Base-by-base conservation (phyloP, 2,329 filamentous ascomycete species). In the Gliomastix tumulicola region DNA sequence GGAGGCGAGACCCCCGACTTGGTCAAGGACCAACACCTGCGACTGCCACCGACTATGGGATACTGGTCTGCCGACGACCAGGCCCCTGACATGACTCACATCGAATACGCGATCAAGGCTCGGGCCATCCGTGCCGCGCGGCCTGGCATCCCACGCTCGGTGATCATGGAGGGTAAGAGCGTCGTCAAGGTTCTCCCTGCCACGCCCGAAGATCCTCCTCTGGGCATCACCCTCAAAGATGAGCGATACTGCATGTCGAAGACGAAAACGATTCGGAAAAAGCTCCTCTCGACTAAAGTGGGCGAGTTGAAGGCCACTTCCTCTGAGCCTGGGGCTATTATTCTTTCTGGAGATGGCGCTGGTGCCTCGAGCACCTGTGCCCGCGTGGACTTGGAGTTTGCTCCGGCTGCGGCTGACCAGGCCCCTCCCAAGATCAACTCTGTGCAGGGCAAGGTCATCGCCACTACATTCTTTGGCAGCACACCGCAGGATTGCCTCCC, bases 1-100 rank as follows among this genome's bases (percentile, higher is more conserved):
- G 46, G 52, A 20, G 62, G 66, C 37, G 55, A 60, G 28, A 60
- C 60, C 28, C 56, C 60, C n/a, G 57, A 57, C 32, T n/a, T n/a
- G n/a, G 59, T 78, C 21, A 62, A 63, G 36, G 70, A 72, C 22
- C 61, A 69, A 32, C 74, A 79, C 55, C 54, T 73, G 27, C 62
- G 65, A 11, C 59, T 76, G 17, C 74, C 74, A 2, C 74, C 74
- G 0, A 68, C 68, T 10, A 53, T 77, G 39, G 67, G 66, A 7
- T 57, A 54, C 47, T 77, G 73, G 71, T 63, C 69, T 38, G 63
- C 60, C 43, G 68, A 76, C 44, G 74, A 79, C 45, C 62, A 74
- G 46, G 55, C 71, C 0, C 74, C 74, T 1, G 57, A 68, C 30
- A 77, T 76, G 70, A 63, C 70, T 15, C 59, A 63, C 13, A 59